Percentiles rank a stretch among this genome's conserved stretches.
Conservation (phyloP, 257 asterid genomes). For the Henckelia pumila region DNA sequence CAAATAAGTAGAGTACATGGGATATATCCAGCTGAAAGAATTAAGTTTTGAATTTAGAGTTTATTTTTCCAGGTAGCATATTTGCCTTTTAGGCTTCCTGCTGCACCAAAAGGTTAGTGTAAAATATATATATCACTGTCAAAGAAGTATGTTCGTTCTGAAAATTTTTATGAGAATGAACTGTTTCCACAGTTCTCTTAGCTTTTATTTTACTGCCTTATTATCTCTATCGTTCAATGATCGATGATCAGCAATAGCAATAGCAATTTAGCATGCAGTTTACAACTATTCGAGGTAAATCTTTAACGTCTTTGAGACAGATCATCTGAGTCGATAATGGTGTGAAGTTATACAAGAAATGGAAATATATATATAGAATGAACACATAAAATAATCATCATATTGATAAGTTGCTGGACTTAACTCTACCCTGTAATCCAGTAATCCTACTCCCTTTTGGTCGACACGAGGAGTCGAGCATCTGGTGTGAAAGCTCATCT, state of each 20-base stretch:
- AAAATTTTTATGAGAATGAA: background rate
- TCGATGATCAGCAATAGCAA: background rate
- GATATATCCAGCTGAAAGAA: conserved; percentile 57
- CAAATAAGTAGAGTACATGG: conserved; percentile 39
- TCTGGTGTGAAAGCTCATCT: background rate
- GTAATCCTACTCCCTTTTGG: background rate
- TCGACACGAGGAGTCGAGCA: background rate
- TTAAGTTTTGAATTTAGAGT: conserved; percentile 43
- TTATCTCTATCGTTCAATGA: no score
- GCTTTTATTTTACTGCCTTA: background rate
- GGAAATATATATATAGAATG: background rate
- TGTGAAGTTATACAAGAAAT: background rate
- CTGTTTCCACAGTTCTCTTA: background rate
- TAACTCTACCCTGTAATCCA: background rate
- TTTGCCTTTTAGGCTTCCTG: background rate
- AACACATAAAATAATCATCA: background rate
- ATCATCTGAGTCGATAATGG: background rate
- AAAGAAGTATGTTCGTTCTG: background rate
- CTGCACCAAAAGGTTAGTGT: background rate
- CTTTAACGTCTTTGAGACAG: background rate
- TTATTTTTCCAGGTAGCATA: background rate
- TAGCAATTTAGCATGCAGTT: background rate
- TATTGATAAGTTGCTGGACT: background rate
- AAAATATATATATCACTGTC: background rate
- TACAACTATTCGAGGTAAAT: background rate